Evolutionary conservation across 768 basidiomycete genomes (phyloP), one percentile per base, ranked within the genome.

Genomic region (Russula ochroleuca): DNA sequence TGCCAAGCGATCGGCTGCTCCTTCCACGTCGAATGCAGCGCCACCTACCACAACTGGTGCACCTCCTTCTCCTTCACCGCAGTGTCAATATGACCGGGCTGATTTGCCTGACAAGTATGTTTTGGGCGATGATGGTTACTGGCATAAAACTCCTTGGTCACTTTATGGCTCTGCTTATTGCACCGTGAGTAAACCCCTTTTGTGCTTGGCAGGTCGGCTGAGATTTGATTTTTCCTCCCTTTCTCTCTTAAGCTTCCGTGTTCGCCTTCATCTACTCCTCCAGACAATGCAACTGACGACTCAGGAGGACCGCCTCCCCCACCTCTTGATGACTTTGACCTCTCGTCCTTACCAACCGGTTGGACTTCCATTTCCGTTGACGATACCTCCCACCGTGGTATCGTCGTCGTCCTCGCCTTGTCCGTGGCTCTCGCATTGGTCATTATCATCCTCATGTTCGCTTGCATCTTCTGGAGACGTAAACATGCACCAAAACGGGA

Each of bases 121-220:
- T 33, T 9, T 52, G 31, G 68, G 62, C 37, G 49, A 45, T 13
- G 70, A 71, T 59, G 70, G 70, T 40, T 28, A 33, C 9, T 71
- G 67, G 67, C 61, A 67, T 47, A 70, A 70, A 60, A 62, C 66
- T 14, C 35, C 56, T 31, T 90, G 85, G 75, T 81, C 84, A 14
- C 74, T 89, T 43, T 88, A 85, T 68, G 88, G 89, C n/a, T 85
- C 84, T n/a, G 82, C 85, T 15, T 77, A 86, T 43, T 82, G 86
- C 70, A 64, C 75, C n/a, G 83, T 83, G 69, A 76, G 84, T 77
- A 35, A 15, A 2, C 14, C 13, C 2, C 23, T 28, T 55, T 38
- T 19, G 6, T 9, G 35, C 25, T 41, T 28, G 28, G 28, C 21
- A 40, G 49, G 47, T 61, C 52, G 48, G 6, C 19, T 59, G 67